phyloP scores from a whole-genome alignment of 192 early-diverging fungal genomes.

The Coemansia sp. region DNA sequence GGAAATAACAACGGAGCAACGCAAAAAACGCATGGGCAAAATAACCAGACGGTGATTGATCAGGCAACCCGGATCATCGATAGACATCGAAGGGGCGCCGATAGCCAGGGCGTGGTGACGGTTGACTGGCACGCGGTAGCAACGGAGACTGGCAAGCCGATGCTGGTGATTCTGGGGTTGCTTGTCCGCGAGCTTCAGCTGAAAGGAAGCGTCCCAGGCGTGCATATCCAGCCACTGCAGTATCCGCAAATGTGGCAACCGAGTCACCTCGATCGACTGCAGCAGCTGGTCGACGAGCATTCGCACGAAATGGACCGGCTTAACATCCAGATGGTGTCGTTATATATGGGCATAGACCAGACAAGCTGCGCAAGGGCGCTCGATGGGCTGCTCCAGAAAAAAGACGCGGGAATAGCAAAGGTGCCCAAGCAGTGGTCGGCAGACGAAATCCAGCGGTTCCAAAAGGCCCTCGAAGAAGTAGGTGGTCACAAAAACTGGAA shows the following conservation, averaged over 20 bases:
- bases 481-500: background rate
- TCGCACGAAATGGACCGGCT: background rate
- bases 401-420: background rate
- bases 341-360: background rate
- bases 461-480: background rate
- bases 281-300: background rate
- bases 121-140: slow-evolving; percentile 1
- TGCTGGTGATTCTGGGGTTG: background rate
- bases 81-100: background rate
- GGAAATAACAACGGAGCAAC: background rate
- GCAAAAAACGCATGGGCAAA: too few relatives aligned
- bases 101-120: background rate
- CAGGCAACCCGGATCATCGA: background rate
- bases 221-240: background rate
- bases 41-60: background rate
- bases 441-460: background rate
- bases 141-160: background rate
- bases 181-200: background rate
- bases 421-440: background rate
- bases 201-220: background rate
- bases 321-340: background rate
- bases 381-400: background rate
- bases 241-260: background rate
- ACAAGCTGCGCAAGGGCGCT: background rate
- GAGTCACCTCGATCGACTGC: background rate